Conservation (phyloP, 257 asterid species). For the Cruciata laevipes region DNA sequence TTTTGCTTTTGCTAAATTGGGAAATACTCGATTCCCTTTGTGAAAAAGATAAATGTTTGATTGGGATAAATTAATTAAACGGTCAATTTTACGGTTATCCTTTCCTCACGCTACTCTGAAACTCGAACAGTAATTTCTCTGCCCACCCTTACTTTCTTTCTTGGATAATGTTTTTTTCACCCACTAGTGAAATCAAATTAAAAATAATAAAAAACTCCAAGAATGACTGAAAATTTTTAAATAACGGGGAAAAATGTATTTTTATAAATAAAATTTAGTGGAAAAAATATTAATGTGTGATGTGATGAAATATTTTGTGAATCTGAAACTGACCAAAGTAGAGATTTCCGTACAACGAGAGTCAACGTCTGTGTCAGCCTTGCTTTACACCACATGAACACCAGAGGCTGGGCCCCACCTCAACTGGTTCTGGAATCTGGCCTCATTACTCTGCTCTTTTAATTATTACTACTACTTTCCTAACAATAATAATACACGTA, state of each 20-base stretch:
- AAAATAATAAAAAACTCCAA: too few relatives aligned
- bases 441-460: too few relatives aligned
- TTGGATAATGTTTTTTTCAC: background rate
- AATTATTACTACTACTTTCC: too few relatives aligned
- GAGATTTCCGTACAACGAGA: slow-evolving; percentile 49
- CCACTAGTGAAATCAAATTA: background rate
- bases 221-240: too few relatives aligned
- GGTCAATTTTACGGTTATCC: background rate
- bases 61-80: background rate
- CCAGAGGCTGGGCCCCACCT: background rate
- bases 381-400: slow-evolving; percentile 45
- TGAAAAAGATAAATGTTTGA: background rate
- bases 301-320: background rate
- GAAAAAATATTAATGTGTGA: background rate
- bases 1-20: slow-evolving; percentile 8
- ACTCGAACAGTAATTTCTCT: background rate
- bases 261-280: too few relatives aligned
- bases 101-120: background rate
- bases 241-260: too few relatives aligned
- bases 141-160: too few relatives aligned
- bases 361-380: slow-evolving; percentile 76
- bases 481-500: too few relatives aligned
- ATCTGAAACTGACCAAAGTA: slow-evolving; percentile 22
- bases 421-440: background rate
- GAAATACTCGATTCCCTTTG: background rate